Base-by-base conservation (phyloP, 2,329 filamentous ascomycete species). In the Macrophomina tecta region DNA sequence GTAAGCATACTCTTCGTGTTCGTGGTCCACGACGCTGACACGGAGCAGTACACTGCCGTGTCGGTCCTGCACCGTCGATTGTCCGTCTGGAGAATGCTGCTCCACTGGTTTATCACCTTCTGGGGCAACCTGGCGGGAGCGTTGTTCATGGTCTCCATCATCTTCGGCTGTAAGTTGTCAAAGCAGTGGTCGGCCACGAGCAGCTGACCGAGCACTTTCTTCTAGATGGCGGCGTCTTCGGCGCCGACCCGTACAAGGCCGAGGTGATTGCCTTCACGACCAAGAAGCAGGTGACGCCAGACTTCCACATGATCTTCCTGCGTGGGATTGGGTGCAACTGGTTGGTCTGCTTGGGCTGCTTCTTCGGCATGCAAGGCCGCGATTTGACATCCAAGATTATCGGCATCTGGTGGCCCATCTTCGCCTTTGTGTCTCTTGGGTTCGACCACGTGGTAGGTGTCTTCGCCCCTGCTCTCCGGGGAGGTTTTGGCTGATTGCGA, bases 61-160 rank as follows among this genome's bases (percentile, higher is more conserved):
- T 62, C 70, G 4, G 64, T 69, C 2, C 61, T 72, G 3, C 71
- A 73, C 38, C 61, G 68, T 18, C 70, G 71, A 18, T 71, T 82
- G 34, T 75, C 72, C 45, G 18, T 78, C 51, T 38, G 72, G 38
- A 77, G 74, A 62, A 78, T 80, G 77, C 68, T 80, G 3, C 67
- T 76, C 0, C 78, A 80, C 60, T 85, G 82, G 83, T 65, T 78
- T 45, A 72, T 85, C 4, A 83, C 81, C 16, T 85, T 84, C 67
- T 78, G 81, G 53, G 83, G 81, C 0, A 85, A 85, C 69, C 72
- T 85, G 3, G 80, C 81, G 3, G 84, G 84, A 0, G 79, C 78
- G 1, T 70, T 86, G 5, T 84, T 85, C 68, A 75, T 85, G 11
- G 80, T 83, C 67, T 73, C 79, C 4, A 76, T 85, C 5, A 80